Evolutionary conservation across 768 basidiomycete species (phyloP).

Genomic region (Clitopilus passeckerianus): DNA sequence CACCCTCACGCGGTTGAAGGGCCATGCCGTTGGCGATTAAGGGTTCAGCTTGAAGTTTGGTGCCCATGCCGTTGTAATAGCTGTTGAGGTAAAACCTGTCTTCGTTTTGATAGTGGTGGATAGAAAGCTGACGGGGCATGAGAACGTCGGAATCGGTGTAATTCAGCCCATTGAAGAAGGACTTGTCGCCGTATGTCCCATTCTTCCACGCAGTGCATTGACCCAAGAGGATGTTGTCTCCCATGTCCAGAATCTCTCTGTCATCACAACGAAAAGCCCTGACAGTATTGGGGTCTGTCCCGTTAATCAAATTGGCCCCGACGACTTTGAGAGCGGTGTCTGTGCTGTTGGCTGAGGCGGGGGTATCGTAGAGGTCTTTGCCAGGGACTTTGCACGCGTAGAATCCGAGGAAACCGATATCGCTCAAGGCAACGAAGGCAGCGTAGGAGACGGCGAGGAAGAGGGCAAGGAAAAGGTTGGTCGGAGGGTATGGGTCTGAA

Average conservation of each 20-base stretch:
- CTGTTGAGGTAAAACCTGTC: conserved; percentile 7
- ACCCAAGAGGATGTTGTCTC: conserved; percentile 4
- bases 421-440: conserved; percentile 9
- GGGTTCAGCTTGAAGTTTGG: conserved; percentile 1
- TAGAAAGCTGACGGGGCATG: conserved; percentile 12
- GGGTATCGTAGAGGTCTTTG: conserved; percentile 9
- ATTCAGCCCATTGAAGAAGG: conserved; percentile 12
- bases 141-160: conserved; percentile 18
- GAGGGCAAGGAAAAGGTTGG: conserved; percentile 11
- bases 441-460: conserved; percentile 11
- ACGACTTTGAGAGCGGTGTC: conserved; percentile 9
- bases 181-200: conserved; percentile 15
- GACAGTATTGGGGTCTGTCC: conserved; percentile 6
- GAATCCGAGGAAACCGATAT: conserved; percentile 12
- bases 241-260: conserved; percentile 1
- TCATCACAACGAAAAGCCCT: conserved; percentile 9
- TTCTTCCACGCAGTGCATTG: conserved; percentile 17
- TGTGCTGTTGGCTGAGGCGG: conserved; percentile 11
- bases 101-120: neutral
- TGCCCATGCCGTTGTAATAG: conserved; percentile 12
- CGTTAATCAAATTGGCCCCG: conserved; percentile 7
- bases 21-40: conserved; percentile 12
- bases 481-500: conserved; percentile 9
- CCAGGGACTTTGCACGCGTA: conserved; percentile 10
- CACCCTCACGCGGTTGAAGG: conserved; percentile 10